A percentile compares a stretch with the other conserved stretches of the same genome.
phyloP scores from a whole-genome alignment of 2,329 filamentous ascomycete genomes.

The Colletotrichum limetticola region DNA sequence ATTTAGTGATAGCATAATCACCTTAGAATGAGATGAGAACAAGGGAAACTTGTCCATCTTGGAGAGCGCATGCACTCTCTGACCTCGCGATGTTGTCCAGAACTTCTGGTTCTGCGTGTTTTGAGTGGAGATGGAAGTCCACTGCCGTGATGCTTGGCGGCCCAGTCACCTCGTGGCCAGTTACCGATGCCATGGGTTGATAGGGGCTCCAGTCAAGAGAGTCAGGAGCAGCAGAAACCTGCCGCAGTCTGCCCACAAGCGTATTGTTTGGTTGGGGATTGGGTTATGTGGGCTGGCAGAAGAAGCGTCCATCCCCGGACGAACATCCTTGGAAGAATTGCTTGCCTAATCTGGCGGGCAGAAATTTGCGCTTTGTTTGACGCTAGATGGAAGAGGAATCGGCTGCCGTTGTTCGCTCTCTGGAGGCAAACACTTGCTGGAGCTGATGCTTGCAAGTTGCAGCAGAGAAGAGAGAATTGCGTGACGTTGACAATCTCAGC shows the following conservation, averaged over 20 bases:
- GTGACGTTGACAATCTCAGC: not conserved
- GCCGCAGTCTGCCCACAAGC: not conserved
- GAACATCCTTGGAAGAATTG: not conserved
- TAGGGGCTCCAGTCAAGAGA: slow-evolving; percentile 5
- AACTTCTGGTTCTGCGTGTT: not conserved
- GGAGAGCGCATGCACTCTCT: not conserved
- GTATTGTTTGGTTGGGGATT: not conserved
- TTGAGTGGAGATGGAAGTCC: slow-evolving; percentile 9
- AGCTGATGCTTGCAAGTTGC: not conserved
- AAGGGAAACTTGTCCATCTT: not conserved
- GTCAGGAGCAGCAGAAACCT: not conserved
- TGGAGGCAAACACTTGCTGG: not conserved
- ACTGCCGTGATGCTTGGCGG: slow-evolving; percentile 13
- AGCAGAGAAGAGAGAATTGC: not conserved
- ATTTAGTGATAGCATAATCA: not conserved
- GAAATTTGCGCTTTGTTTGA: slow-evolving; percentile 13
- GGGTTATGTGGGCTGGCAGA: not conserved
- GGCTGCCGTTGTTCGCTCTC: not conserved
- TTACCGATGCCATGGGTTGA: not conserved
- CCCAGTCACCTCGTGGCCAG: slow-evolving; percentile 5
- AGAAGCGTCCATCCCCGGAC: not conserved
- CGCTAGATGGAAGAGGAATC: slow-evolving; percentile 18
- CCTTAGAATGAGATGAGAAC: not conserved
- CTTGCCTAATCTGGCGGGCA: slow-evolving; percentile 15
- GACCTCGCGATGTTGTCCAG: not conserved